Conservation (phyloP, 495 filamentous ascomycete genomes). For the Gamarada debralockiae region DNA sequence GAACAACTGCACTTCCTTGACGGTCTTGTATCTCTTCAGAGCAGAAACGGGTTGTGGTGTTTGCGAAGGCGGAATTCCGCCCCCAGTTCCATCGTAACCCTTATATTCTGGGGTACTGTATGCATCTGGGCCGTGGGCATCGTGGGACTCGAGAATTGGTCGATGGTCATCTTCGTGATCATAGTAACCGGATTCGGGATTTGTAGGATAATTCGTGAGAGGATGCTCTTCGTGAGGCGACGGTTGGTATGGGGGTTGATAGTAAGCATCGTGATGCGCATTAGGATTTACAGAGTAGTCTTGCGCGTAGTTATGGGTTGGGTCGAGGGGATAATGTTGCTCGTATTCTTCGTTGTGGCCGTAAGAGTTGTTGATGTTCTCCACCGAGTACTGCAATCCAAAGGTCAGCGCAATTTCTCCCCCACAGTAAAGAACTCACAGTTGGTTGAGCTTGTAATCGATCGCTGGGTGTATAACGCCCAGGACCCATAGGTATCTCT, state of each 20-base stretch:
- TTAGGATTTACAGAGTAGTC: conserved; percentile 77
- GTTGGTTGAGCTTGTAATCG: conserved; percentile 68
- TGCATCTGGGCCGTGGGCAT: conserved; percentile 44
- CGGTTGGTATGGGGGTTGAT: conserved; percentile 75
- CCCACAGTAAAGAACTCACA: conserved; percentile 38
- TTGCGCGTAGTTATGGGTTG: conserved; percentile 41
- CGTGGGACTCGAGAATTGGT: conserved; percentile 46
- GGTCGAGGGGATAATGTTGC: conserved; percentile 35
- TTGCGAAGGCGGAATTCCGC: conserved; percentile 23
- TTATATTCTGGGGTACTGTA: conserved; percentile 31
- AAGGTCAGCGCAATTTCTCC: conserved; percentile 3
- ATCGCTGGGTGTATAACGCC: conserved; percentile 51
- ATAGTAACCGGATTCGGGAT: conserved; percentile 12
- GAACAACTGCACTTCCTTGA: conserved; percentile 96
- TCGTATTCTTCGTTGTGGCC: conserved; percentile 65
- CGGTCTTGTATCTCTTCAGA: conserved; percentile 93
- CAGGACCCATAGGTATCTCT: conserved; percentile 63
- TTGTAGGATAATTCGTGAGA: conserved; percentile 9
- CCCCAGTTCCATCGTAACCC: conserved; percentile 27
- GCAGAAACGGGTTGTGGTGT: conserved; percentile 56
- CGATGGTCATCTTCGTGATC: conserved; percentile 39
- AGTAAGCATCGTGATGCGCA: conserved; percentile 83
- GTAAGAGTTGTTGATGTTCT: conserved; percentile 68
- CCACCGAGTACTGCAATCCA: conserved; percentile 66
- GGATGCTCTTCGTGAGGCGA: conserved; percentile 47